Conservation (phyloP, 805 yeast genomes). For the Zygosaccharomyces gambellarensis region DNA sequence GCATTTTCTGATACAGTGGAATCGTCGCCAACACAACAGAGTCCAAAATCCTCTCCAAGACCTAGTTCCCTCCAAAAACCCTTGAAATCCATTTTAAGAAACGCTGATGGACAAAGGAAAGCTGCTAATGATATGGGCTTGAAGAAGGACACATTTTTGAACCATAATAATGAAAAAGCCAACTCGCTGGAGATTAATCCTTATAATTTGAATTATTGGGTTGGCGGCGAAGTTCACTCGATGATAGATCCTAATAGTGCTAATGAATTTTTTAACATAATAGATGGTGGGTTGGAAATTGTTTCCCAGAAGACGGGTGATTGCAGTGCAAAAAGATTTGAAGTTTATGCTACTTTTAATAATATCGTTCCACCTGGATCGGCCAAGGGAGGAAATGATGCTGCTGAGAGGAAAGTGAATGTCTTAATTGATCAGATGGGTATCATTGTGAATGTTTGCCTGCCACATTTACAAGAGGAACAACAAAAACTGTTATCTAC, state of each 20-base stretch:
- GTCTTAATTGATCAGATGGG: constrained; percentile 19
- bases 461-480: constrained; percentile 16
- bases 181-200: constrained; percentile 7
- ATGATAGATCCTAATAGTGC: constrained; percentile 18
- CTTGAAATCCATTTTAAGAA: constrained; percentile 28
- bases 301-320: constrained; percentile 9
- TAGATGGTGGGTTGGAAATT: constrained; percentile 26
- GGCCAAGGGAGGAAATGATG: constrained; percentile 5
- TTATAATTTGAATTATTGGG: constrained; percentile 24
- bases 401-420: constrained; percentile 17
- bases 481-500: constrained; percentile 17
- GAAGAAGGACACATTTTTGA: not conserved
- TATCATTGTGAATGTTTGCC: constrained; percentile 11
- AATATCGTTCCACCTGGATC: constrained; percentile 22
- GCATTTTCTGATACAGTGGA: constrained; percentile 32
- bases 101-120: constrained; percentile 5
- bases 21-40: constrained; percentile 21
- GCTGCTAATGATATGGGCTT: constrained; percentile 1
- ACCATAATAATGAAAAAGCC: not conserved
- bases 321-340: constrained; percentile 19
- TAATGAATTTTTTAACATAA: constrained; percentile 20
- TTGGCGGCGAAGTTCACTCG: constrained; percentile 29
- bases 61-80: constrained; percentile 19
- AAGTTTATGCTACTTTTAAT: constrained; percentile 33
- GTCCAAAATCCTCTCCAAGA: constrained; percentile 21